phyloP scores from a whole-genome alignment of 1,139 yeast genomes.

The Yamadazyma epiphylla region DNA sequence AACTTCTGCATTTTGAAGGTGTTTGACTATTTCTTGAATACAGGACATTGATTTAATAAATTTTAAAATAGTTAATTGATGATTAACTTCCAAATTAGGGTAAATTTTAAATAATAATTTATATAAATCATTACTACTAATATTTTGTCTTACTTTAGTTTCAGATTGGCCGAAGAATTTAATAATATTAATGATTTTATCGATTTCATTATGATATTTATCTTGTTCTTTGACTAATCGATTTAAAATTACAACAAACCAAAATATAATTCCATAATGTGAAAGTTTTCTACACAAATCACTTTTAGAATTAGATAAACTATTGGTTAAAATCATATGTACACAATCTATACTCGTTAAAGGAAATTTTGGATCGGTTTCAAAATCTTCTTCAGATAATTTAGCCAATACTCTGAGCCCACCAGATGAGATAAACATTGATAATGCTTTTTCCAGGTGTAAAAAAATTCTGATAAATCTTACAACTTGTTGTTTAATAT shows the following conservation, averaged over 20 bases:
- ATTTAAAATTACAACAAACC: conserved; percentile 45
- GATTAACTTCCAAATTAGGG: conserved; percentile 23
- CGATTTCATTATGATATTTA: conserved; percentile 13
- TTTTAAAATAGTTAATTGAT: conserved; percentile 38
- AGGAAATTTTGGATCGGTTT: conserved; percentile 42
- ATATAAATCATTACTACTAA: conserved; percentile 42
- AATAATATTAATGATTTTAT: conserved; percentile 36
- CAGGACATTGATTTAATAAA: conserved; percentile 43
- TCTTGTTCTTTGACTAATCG: conserved; percentile 18
- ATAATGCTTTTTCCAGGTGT: conserved; percentile 36
- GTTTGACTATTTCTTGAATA: conserved; percentile 30
- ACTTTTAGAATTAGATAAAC: conserved; percentile 45
- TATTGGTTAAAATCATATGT: conserved; percentile 38
- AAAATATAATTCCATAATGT: conserved; percentile 46
- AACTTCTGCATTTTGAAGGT: conserved; percentile 38
- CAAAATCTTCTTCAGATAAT: conserved; percentile 54
- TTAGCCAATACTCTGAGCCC: conserved; percentile 50
- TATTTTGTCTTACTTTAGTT: conserved; percentile 35
- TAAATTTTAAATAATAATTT: conserved; percentile 41
- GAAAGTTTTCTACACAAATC: conserved; percentile 54
- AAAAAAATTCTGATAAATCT: conserved; percentile 38
- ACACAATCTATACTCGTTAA: conserved; percentile 45
- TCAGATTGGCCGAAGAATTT: conserved; percentile 43
- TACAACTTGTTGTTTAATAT: conserved; percentile 43
- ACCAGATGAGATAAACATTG: conserved; percentile 54